phyloP scores from a whole-genome alignment of 257 asterid species.

The Jacaranda mimosifolia region DNA sequence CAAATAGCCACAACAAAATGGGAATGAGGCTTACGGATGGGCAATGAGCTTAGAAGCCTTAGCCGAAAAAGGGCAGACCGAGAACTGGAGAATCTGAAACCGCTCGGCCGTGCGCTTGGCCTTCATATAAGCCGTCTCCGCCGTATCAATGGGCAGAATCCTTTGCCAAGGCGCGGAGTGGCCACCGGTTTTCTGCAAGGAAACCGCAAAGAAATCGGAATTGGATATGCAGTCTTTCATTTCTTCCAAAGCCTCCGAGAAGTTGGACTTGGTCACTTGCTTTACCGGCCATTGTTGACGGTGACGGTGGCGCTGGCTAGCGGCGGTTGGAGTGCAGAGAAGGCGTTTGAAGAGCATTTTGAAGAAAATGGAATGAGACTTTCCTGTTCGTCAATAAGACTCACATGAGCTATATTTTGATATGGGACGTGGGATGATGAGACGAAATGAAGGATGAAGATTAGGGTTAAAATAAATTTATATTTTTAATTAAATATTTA shows the following conservation, averaged over 20 bases:
- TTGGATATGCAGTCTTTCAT: conserved; percentile 48
- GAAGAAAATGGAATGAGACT: not conserved
- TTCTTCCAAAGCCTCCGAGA: conserved; percentile 61
- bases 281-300: conserved; percentile 56
- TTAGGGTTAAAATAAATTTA: too few relatives aligned
- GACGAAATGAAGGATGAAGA: too few relatives aligned
- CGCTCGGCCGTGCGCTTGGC: conserved; percentile 75
- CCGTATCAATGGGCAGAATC: conserved; percentile 74
- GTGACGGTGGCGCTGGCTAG: conserved; percentile 36
- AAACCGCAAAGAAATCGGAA: conserved; percentile 70
- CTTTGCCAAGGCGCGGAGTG: conserved; percentile 85
- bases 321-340: conserved; percentile 60
- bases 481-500: too few relatives aligned
- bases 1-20: conserved; percentile 25
- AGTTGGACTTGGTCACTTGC: conserved; percentile 77
- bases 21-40: conserved; percentile 68
- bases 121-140: conserved; percentile 73
- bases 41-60: conserved; percentile 70
- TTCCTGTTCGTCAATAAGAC: too few relatives aligned
- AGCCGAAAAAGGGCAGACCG: conserved; percentile 87
- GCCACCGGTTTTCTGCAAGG: conserved; percentile 82
- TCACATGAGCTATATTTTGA: too few relatives aligned
- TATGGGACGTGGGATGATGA: too few relatives aligned
- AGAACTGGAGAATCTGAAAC: conserved; percentile 84
- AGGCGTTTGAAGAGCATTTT: conserved; percentile 61